These are phyloP conservation scores for Gaultheria prostrata DNA, from an alignment of 148 eudicot species.

Conservation along the genomic window DNA sequence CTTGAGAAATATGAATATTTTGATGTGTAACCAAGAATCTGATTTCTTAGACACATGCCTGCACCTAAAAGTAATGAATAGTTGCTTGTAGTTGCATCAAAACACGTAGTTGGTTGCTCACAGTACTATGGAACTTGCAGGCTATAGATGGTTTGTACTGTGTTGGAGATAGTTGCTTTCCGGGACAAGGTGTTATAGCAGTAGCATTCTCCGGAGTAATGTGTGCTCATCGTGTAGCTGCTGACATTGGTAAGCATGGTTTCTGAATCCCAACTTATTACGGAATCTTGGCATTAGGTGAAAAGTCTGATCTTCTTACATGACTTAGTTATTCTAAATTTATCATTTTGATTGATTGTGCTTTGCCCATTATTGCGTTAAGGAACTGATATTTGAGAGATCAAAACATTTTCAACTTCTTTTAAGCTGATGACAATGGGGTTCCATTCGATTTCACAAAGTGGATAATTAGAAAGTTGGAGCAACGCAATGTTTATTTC, in stretches of 20 bases:
- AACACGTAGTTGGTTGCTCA: not conserved
- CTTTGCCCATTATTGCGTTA: not conserved
- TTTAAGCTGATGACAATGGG: not conserved
- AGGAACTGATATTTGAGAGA: not conserved
- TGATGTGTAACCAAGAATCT: not conserved
- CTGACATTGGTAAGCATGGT: constrained; percentile 74
- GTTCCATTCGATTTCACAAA: not conserved
- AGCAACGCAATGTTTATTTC: not conserved
- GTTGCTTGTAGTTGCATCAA: constrained; percentile 3
- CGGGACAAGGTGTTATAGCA: constrained; percentile 97
- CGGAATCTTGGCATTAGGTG: not conserved
- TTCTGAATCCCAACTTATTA: not conserved
- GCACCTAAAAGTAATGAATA: not conserved
- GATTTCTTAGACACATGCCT: not conserved
- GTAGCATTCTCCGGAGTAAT: constrained; percentile 96
- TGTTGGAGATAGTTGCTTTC: constrained; percentile 99
- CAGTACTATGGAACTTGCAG: constrained; percentile 43
- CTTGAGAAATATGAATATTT: not conserved
- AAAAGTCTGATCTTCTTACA: constrained; percentile 8
- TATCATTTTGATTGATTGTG: not conserved
- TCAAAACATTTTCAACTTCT: not conserved
- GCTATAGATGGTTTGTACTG: constrained; percentile 85
- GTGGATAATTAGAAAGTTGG: not conserved
- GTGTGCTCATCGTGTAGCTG: constrained; percentile 99
- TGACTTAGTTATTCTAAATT: not conserved